Evolutionary conservation across 139 green algal species (phyloP), one percentile per base, ranked within the genome.

Genomic region (Yamagishiella unicocca): DNA sequence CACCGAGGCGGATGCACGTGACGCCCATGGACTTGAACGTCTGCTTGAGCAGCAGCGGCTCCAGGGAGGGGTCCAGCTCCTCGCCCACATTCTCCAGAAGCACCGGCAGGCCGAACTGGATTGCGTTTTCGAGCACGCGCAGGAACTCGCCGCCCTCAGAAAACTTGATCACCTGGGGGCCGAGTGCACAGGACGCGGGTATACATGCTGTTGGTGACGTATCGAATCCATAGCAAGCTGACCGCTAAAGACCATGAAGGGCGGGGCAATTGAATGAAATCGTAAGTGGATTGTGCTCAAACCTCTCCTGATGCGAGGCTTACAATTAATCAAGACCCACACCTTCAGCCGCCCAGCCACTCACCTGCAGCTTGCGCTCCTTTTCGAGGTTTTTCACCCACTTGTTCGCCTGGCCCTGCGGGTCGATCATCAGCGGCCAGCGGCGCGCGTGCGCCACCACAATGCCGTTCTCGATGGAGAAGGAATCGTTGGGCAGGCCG

Each of bases 41-140:
- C 89, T 97, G 93, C 88, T 95, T 96, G 77, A 96, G 87, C 81
- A 97, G 93, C 77, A 97, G 90, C 9, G 95, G 94, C 91, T 97
- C 95, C 66, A 97, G 83, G 0, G 90, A 91, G 35, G 95, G 93
- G 83, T 97, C 95, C 68, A 97, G 90, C 90, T 95, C 93, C 83
- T 96, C 90, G 24, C 93, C 94, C 66, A 95, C 91, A 61, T 93
- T 94, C 90, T 97, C 94, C 71, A 97, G 90, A 71, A 97, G 90
- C 70, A 97, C 94, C 37, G 94, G 93, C 68, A 93, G 89, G 33
- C 95, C 95, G 90, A 97, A 96, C 92, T 97, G 94, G 64, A 97
- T 94, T 25, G 93, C 93, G 75, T 96, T 96, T 87, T 97, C 95
- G 71, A 97, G 89, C 38, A 83, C 90, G 24, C 95, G 89, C 72